Percentiles rank a stretch among this genome's conserved stretches.
These are phyloP conservation scores for Phoma sp. DNA, from an alignment of 2,329 filamentous ascomycete genomes.

Conservation along the genomic window DNA sequence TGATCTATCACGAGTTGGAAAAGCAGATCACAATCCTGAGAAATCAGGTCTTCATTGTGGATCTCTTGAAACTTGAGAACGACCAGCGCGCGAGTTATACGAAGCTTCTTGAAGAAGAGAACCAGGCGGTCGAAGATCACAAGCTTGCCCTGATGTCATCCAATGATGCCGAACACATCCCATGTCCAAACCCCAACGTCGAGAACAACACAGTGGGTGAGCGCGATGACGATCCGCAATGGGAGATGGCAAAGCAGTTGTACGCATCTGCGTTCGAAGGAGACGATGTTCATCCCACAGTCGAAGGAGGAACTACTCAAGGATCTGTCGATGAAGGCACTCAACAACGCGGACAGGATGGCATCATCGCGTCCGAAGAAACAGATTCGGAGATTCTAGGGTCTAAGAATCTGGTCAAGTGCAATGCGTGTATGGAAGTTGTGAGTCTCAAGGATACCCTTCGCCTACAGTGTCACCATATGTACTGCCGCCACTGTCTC, in stretches of 20 bases:
- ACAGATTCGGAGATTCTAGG: not conserved
- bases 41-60: slow-evolving; percentile 15
- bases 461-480: slow-evolving; percentile 20
- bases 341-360: no score
- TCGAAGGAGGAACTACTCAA: no score
- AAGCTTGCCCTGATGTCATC: slow-evolving; percentile 12
- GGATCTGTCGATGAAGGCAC: no score
- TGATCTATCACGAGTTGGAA: no score
- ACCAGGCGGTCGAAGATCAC: slow-evolving; percentile 21
- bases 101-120: slow-evolving; percentile 20
- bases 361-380: no score
- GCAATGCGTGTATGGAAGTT: slow-evolving; percentile 12
- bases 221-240: not conserved
- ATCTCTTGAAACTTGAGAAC: slow-evolving; percentile 19
- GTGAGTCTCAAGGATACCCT: slow-evolving; percentile 1
- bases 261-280: not conserved
- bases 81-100: slow-evolving; percentile 8
- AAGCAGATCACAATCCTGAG: slow-evolving; percentile 16
- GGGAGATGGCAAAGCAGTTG: not conserved
- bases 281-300: no score
- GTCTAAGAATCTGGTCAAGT: not conserved
- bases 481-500: slow-evolving; percentile 34
- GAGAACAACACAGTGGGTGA: not conserved
- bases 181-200: not conserved
- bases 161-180: not conserved